A percentile compares a stretch with the other conserved stretches of the same genome.
phyloP scores from a whole-genome alignment of 2,329 filamentous ascomycete genomes.

The Parascedosporium putredinis region DNA sequence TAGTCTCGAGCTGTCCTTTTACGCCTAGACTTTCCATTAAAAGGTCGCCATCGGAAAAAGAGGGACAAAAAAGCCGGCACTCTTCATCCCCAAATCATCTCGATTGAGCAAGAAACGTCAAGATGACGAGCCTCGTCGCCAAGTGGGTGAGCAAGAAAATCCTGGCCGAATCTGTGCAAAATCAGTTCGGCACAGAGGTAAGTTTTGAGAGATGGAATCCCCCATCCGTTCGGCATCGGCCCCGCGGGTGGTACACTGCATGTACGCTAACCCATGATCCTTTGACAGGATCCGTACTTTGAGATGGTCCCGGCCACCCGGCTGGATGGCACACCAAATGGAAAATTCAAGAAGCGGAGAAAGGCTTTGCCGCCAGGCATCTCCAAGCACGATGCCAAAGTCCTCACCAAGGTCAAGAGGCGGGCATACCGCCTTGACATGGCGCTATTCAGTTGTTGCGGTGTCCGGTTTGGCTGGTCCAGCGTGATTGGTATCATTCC shows the following conservation, averaged over 20 bases:
- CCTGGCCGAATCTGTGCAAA: conserved; percentile 43
- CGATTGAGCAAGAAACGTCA: neutral
- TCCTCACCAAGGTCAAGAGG: conserved; percentile 78
- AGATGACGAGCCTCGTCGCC: conserved; percentile 42
- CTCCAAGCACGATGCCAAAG: conserved; percentile 67
- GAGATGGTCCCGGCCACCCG: conserved; percentile 69
- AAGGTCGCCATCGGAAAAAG: too few species aligned
- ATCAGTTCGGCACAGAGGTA: conserved; percentile 49
- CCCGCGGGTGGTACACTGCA: neutral
- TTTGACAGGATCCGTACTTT: conserved; percentile 73
- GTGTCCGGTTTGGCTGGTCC: conserved; percentile 81
- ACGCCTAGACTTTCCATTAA: too few species aligned
- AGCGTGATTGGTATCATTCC: conserved; percentile 78
- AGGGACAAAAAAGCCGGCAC: too few species aligned
- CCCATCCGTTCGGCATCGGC: neutral
- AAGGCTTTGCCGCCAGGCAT: conserved; percentile 78
- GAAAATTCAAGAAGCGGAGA: conserved; percentile 72
- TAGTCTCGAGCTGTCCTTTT: too few species aligned
- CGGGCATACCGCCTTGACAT: conserved; percentile 80
- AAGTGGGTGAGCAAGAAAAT: conserved; percentile 48
- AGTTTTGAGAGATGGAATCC: conserved; percentile 10
- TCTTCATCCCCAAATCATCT: neutral
- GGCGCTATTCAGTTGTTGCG: conserved; percentile 69
- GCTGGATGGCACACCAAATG: conserved; percentile 51
- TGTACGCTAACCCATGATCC: neutral